These are phyloP conservation scores for Leccinellum rugosiceps DNA, from an alignment of 768 basidiomycete genomes.

Conservation along the genomic window DNA sequence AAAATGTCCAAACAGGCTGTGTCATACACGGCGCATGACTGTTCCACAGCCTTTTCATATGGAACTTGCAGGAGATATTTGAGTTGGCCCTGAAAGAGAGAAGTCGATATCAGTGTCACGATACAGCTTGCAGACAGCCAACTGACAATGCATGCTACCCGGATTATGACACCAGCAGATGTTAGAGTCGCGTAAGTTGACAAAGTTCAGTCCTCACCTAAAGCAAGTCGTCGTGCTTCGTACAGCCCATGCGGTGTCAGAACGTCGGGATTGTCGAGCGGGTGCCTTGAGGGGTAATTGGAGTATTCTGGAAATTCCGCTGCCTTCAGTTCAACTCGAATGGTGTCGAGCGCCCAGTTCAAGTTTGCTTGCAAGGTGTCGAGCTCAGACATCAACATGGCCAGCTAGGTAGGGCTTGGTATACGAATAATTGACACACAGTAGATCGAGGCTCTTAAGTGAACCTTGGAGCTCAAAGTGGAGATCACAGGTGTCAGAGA, in stretches of 20 bases:
- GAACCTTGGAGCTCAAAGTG: neutral
- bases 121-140: neutral
- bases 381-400: neutral
- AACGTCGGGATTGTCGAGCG: neutral
- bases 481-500: neutral
- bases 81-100: slow-evolving; percentile 1
- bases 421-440: neutral
- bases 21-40: slow-evolving; percentile 1
- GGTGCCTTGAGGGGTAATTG: neutral
- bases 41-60: slow-evolving; percentile 1
- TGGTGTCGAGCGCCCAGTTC: neutral
- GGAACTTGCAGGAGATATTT: slow-evolving; percentile 4
- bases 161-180: neutral
- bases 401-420: neutral
- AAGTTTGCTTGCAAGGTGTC: neutral
- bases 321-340: neutral
- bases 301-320: neutral
- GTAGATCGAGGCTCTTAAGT: neutral
- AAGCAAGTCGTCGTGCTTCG: neutral
- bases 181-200: neutral
- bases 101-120: neutral
- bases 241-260: neutral
- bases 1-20: neutral
- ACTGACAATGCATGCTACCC: neutral
- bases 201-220: neutral